Evolutionary conservation across 768 basidiomycete species (phyloP).

Genomic region (Kondoa malvinella): DNA sequence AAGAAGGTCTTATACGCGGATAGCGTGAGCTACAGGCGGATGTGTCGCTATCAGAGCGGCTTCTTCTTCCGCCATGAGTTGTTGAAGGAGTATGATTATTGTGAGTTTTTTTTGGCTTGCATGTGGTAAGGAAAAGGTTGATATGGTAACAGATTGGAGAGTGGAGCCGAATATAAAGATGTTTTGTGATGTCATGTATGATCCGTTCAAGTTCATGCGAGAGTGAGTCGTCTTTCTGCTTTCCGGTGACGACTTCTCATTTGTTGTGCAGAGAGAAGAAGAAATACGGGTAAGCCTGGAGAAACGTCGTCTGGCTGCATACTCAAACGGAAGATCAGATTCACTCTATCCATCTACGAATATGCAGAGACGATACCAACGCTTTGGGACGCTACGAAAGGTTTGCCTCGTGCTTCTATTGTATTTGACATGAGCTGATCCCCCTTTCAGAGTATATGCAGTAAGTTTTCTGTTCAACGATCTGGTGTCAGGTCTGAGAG

Average conservation of each 20-base stretch:
- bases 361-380: constrained; percentile 60
- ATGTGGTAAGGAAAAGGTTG: background rate
- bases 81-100: constrained; percentile 42
- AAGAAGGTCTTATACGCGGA: constrained; percentile 44
- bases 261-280: constrained; percentile 43
- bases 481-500: too few relatives aligned
- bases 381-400: background rate
- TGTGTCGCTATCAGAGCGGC: constrained; percentile 52
- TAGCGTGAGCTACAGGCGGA: constrained; percentile 55
- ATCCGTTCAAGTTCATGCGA: constrained; percentile 68
- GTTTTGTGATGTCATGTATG: constrained; percentile 50
- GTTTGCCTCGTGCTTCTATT: background rate
- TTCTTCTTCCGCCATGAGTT: constrained; percentile 49
- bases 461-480: too few relatives aligned
- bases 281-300: constrained; percentile 45
- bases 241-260: background rate
- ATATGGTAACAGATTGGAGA: constrained; percentile 61
- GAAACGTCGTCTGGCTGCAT: background rate
- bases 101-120: background rate
- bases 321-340: constrained; percentile 33
- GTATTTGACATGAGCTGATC: constrained; percentile 34
- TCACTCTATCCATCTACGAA: constrained; percentile 61
- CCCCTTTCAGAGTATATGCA: too few relatives aligned
- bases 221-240: background rate
- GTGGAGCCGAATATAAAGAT: constrained; percentile 69